Percentiles rank a stretch among this genome's conserved stretches.
These are phyloP conservation scores for Rosellinia necatrix DNA, from an alignment of 2,329 filamentous ascomycete species.

Conservation along the genomic window DNA sequence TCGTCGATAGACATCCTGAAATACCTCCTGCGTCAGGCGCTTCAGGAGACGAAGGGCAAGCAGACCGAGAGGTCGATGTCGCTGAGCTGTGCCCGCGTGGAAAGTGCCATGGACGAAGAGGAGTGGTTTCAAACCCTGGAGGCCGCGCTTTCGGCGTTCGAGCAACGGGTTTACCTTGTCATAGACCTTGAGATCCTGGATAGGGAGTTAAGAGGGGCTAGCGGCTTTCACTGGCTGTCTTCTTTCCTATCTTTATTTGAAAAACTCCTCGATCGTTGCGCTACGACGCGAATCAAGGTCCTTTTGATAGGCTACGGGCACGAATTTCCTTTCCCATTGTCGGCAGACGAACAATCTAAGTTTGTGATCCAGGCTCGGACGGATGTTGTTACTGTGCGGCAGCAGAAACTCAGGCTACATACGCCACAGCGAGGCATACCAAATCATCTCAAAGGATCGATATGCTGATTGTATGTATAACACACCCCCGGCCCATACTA, in stretches of 20 bases:
- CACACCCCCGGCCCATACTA: too few relatives aligned
- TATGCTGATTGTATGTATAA: too few relatives aligned
- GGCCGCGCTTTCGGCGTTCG: background rate
- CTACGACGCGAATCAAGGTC: background rate
- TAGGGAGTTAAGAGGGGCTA: background rate
- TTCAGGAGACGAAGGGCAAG: background rate
- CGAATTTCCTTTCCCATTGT: background rate
- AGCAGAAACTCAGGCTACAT: too few relatives aligned
- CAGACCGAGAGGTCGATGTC: conserved; percentile 6
- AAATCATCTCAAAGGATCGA: background rate
- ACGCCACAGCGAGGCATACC: too few relatives aligned
- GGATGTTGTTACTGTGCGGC: too few relatives aligned
- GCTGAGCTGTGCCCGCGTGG: background rate
- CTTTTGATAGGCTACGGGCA: background rate
- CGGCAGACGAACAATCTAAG: background rate
- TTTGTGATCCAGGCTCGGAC: too few relatives aligned
- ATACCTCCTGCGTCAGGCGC: background rate
- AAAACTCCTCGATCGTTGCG: background rate
- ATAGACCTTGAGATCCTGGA: background rate
- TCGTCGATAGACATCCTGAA: background rate
- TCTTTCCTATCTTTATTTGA: background rate
- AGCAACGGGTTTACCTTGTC: background rate
- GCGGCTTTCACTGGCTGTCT: background rate
- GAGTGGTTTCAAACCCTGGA: background rate
- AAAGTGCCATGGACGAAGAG: background rate